These are phyloP conservation scores for Candida schatavii DNA, from an alignment of 805 yeast genomes.

Conservation along the genomic window DNA sequence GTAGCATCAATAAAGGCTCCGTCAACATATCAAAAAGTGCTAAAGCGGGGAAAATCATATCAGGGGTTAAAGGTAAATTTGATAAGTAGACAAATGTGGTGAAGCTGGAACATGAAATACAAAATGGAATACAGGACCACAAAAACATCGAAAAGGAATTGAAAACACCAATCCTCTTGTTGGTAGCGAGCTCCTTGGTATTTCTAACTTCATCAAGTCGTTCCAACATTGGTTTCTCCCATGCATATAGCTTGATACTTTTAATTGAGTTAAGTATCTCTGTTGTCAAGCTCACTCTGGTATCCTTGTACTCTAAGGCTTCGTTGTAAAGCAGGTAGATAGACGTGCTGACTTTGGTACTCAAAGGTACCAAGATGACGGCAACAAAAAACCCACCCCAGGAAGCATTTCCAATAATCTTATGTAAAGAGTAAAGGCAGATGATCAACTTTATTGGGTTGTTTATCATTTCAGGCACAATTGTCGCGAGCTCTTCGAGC, in stretches of 20 bases:
- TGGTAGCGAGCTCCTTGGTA: constrained; percentile 29
- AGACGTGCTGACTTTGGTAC: constrained; percentile 23
- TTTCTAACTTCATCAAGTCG: constrained; percentile 32
- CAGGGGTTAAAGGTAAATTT: constrained; percentile 30
- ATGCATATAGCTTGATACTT: constrained; percentile 38
- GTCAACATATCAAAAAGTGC: constrained; percentile 34
- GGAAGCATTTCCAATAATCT: constrained; percentile 33
- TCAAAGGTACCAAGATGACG: constrained; percentile 29
- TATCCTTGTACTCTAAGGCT: constrained; percentile 34
- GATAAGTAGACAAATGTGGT: constrained; percentile 22
- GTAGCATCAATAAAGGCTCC: constrained; percentile 33
- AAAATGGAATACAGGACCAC: constrained; percentile 40
- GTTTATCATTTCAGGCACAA: constrained; percentile 18
- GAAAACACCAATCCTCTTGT: constrained; percentile 28
- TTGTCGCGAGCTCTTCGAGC: constrained; percentile 14
- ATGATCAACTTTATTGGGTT: constrained; percentile 23
- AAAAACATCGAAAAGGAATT: constrained; percentile 31
- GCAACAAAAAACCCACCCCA: constrained; percentile 35
- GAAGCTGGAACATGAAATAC: constrained; percentile 32
- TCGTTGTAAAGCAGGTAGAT: constrained; percentile 22
- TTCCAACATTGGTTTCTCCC: constrained; percentile 40
- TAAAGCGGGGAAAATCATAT: constrained; percentile 39
- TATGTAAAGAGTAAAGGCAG: constrained; percentile 30
- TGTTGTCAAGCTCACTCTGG: constrained; percentile 33
- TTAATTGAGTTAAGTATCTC: constrained; percentile 38